Evolutionary conservation across 306 rosid species (phyloP).

Genomic region (Cajanus cajan): DNA sequence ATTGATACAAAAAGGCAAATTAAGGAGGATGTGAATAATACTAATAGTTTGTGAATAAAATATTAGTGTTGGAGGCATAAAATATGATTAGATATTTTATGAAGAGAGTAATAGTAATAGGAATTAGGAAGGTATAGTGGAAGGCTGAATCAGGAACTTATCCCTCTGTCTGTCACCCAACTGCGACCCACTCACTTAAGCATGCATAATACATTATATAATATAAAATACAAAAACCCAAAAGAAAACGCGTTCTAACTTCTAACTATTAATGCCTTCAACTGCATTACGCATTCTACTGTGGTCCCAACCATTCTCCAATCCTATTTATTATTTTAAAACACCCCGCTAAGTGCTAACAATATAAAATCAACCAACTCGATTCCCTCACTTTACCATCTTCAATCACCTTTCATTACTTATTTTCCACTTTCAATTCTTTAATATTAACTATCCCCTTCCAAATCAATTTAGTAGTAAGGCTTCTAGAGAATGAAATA

Average conservation of each 20-base stretch:
- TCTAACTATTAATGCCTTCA: background rate
- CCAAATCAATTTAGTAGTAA: background rate
- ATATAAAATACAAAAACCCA: constrained; percentile 20
- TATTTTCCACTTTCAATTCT: background rate
- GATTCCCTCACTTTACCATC: background rate
- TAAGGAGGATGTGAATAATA: too few relatives aligned
- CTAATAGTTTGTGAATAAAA: too few relatives aligned
- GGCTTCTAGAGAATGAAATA: background rate
- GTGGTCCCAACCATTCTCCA: constrained; percentile 29
- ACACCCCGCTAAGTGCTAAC: background rate
- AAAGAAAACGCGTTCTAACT: constrained; percentile 36
- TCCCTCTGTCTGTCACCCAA: constrained; percentile 35
- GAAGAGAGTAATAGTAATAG: background rate
- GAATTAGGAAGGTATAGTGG: constrained; percentile 25
- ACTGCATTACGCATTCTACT: background rate
- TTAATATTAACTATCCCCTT: background rate
- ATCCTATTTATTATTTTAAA: background rate
- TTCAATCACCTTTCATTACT: background rate
- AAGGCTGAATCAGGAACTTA: constrained; percentile 33
- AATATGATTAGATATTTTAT: too few relatives aligned
- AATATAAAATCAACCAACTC: background rate
- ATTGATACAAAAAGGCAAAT: too few relatives aligned
- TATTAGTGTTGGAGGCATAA: too few relatives aligned
- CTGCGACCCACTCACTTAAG: constrained; percentile 41
- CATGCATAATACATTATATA: background rate